Evolutionary conservation across 1,139 yeast genomes (phyloP), one percentile per base, ranked within the genome.

Genomic region (Sugiyamaella grinbergsii): DNA sequence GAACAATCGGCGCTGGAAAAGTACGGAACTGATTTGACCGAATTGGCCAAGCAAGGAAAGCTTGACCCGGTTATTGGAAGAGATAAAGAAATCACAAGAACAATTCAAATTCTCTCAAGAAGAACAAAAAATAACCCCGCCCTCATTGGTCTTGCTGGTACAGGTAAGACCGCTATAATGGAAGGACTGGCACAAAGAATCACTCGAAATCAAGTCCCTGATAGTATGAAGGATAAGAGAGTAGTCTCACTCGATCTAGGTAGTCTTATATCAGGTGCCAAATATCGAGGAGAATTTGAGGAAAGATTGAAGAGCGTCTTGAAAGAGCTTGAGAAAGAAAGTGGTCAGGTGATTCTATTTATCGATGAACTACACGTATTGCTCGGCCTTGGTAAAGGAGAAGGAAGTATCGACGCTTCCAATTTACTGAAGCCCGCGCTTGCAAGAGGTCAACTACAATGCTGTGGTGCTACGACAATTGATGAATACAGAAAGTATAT

Each of bases 51-150:
- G 58, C 88, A 86, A 55, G 98, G 98, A 41, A 90, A 90, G 64
- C 74, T 93, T 36, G 98, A 93, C 64, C 98, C 98, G 0, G 98
- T 93, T 24, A 93, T 93, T 63, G 98, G 98, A 2, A 76, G 98
- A 57, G 98, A 93, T 63, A 96, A 90, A 58, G 98, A 93, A 65
- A 93, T 93, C 53, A 78, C 93, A 53, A 75, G 98, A 51, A 91
- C 98, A 0, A 84, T 93, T 50, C 98, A 93, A 67, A 90, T 93
- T 49, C 72, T 93, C 44, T 88, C 96, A 0, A 75, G 98, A 60
- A 76, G 98, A 65, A 90, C 97, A 1, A 93, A 93, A 68, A 91
- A 91, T 65, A 93, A 93, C 64, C 98, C 98, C 0, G 95, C 93
- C 0, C 70, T 93, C 47, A 89, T 91, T 48, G 98, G 98, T 55